Base-by-base conservation (phyloP, 352 stramenopile genomes). In the Phytophthora megakarya region DNA sequence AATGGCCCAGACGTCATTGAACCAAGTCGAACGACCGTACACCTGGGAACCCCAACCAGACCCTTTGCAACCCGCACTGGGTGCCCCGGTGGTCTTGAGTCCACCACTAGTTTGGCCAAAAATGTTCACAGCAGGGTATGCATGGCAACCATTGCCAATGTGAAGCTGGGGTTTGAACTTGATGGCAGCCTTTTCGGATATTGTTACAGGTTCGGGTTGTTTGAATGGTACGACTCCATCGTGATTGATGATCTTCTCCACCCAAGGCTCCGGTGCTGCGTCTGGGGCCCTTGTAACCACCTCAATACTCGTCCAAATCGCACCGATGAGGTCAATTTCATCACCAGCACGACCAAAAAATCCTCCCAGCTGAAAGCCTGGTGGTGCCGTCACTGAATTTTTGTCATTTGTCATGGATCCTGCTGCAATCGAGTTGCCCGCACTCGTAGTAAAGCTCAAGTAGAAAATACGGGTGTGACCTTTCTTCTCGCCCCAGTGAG, bases 301-400 rank as follows among this genome's bases (percentile, higher is more conserved):
- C 6, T 25, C 50, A 33, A 49, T 59, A 25, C 49, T 60, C 18
- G 51, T 60, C 51, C 51, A 60, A 50, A 60, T 33, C 6, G 51
- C 38, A 6, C 51, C 51, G 19, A 60, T 6, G 6, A 23, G 18
- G 13, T 60, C 51, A 26, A 60, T 60, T 45, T 60, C 51, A 15
- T 60, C 51, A 7, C 51, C 52, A 15, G 51, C 52, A n/a, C 39
- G 52, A 23, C 52, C 52, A 18, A 61, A 61, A 23, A 61, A 61
- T 3, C 52, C 39, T 25, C 52, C 52, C 9, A 61, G 19, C 22
- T 61, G 52, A 30, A 52, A 52, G 0, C 52, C 52, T 12, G 43
- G 19, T 8, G 52, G 52, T 16, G 52, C 52, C 8, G 19, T 52
- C 3, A 61, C 52, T 0, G 39, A 51, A 10, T 44, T 51, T 13